Evolutionary conservation across 371 early-diverging fungal genomes (phyloP).

Genomic region (Cokeromyces recurvatus): DNA sequence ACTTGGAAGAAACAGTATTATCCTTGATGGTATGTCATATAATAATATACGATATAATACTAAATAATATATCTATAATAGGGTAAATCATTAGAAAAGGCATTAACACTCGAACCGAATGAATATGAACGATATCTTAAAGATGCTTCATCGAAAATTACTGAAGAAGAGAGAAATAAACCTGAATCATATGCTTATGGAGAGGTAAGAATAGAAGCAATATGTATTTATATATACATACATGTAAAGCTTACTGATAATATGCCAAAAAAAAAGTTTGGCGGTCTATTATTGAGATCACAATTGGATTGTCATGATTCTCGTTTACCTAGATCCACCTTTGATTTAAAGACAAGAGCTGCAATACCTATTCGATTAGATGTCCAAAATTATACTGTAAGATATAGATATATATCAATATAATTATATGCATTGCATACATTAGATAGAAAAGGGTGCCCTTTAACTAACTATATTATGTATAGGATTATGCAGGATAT

Average conservation of each 20-base stretch:
- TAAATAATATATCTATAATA: conserved; percentile 7
- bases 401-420: conserved; percentile 6
- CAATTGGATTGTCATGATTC: conserved; percentile 88
- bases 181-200: conserved; percentile 54
- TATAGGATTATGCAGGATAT: conserved; percentile 58
- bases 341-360: conserved; percentile 94
- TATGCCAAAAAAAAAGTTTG: too few relatives aligned
- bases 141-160: conserved; percentile 35
- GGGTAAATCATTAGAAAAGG: conserved; percentile 86
- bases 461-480: too few relatives aligned
- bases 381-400: conserved; percentile 63
- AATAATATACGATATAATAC: too few relatives aligned
- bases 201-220: conserved; percentile 21
- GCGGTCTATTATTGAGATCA: conserved; percentile 85
- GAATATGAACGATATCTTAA: conserved; percentile 69
- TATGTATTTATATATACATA: too few relatives aligned
- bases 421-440: too few relatives aligned
- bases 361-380: conserved; percentile 83
- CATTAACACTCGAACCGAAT: conserved; percentile 61
- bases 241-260: too few relatives aligned
- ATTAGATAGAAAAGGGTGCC: too few relatives aligned
- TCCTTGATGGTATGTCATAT: conserved; percentile 48
- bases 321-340: conserved; percentile 70
- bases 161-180: conserved; percentile 34
- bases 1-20: conserved; percentile 60